Conservation (phyloP, 1,284 basidiomycete species). For the Ganoderma resinaceum region DNA sequence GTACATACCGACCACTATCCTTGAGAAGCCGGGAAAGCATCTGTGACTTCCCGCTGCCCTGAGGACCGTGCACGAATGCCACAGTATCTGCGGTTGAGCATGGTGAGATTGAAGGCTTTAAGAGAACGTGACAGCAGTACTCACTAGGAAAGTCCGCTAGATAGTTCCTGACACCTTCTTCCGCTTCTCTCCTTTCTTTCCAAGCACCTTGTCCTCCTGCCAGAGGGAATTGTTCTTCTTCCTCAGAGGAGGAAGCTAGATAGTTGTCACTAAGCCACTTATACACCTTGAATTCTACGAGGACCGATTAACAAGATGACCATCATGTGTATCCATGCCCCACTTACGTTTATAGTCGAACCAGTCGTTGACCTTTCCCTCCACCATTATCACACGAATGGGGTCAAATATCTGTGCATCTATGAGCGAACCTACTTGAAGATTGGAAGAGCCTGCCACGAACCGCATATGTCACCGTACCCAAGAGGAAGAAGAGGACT, state of each 20-base stretch:
- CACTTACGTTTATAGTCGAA: conserved; percentile 75
- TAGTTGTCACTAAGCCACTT: conserved; percentile 71
- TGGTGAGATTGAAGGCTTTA: background rate
- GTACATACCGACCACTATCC: conserved; percentile 60
- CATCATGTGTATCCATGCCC: background rate
- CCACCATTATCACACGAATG: conserved; percentile 85
- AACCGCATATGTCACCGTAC: conserved; percentile 89
- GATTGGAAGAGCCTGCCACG: conserved; percentile 35
- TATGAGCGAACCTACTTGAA: conserved; percentile 1
- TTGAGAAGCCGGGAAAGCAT: conserved; percentile 72
- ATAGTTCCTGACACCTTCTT: conserved; percentile 72
- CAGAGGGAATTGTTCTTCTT: conserved; percentile 26
- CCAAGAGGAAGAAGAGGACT: conserved; percentile 86
- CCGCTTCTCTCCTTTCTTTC: conserved; percentile 86
- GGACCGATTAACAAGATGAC: background rate
- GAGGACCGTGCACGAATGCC: conserved; percentile 90
- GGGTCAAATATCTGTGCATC: conserved; percentile 85
- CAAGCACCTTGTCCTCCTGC: conserved; percentile 57
- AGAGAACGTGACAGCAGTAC: conserved; percentile 25
- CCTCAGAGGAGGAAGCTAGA: conserved; percentile 40
- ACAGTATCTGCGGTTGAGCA: conserved; percentile 56
- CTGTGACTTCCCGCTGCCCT: conserved; percentile 88
- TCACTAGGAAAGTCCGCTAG: conserved; percentile 77
- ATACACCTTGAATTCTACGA: conserved; percentile 64
- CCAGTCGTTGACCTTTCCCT: conserved; percentile 84